These are phyloP conservation scores for Rubia tinctorum DNA, from an alignment of 305 asterid genomes.

Conservation along the genomic window DNA sequence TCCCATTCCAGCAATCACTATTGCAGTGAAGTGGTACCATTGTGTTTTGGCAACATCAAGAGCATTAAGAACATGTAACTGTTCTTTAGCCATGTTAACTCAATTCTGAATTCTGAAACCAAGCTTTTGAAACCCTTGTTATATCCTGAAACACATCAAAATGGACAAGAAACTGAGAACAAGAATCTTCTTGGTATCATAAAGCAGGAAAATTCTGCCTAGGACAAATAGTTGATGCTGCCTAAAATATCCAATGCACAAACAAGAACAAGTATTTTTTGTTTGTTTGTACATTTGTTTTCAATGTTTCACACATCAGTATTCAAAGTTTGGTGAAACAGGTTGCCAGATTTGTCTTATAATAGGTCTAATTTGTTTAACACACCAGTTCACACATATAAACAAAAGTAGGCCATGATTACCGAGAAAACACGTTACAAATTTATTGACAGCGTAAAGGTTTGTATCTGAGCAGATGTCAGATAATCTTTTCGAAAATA, in stretches of 20 bases:
- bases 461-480: not conserved
- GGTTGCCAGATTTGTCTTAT: not conserved
- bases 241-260: not conserved
- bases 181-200: too few species aligned
- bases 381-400: too few species aligned
- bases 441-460: too few species aligned
- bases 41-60: too few species aligned
- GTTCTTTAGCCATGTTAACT: not conserved
- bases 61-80: not conserved
- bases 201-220: too few species aligned
- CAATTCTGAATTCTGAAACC: not conserved
- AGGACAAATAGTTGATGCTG: too few species aligned
- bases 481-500: too few species aligned
- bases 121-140: not conserved
- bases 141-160: not conserved
- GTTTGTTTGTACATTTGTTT: not conserved
- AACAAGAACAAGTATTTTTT: constrained; percentile 1
- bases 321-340: constrained; percentile 10
- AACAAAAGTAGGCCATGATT: not conserved
- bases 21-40: too few species aligned
- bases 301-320: not conserved
- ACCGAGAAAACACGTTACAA: not conserved
- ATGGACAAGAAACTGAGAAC: not conserved
- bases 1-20: too few species aligned
- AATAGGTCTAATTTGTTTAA: not conserved